Evolutionary conservation across 805 yeast species (phyloP).

Genomic region (Osmozyma mogii): DNA sequence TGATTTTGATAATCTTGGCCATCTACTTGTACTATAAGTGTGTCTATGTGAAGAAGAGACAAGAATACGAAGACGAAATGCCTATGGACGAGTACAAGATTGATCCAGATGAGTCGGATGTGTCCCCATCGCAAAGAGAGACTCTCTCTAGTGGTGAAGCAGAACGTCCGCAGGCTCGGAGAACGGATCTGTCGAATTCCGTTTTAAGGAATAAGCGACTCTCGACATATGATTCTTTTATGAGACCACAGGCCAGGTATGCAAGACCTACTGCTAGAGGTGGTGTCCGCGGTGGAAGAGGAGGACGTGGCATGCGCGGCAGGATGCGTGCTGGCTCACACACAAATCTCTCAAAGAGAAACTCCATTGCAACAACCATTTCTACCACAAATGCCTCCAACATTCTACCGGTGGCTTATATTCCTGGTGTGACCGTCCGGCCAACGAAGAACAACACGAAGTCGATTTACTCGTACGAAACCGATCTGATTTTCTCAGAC

Average conservation of each 20-base stretch:
- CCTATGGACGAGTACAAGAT: not conserved
- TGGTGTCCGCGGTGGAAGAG: slow-evolving; percentile 1
- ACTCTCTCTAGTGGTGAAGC: not conserved
- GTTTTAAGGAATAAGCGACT: slow-evolving; percentile 13
- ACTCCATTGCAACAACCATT: slow-evolving; percentile 52
- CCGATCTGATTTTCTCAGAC: slow-evolving; percentile 34
- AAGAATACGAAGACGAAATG: not conserved
- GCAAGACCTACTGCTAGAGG: slow-evolving; percentile 1
- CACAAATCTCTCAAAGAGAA: slow-evolving; percentile 15
- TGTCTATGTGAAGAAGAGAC: not conserved
- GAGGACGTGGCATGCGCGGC: not conserved
- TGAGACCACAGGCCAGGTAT: slow-evolving; percentile 27
- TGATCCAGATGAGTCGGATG: not conserved
- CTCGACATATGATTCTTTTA: slow-evolving; percentile 37
- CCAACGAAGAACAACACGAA: slow-evolving; percentile 38
- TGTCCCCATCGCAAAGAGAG: not conserved
- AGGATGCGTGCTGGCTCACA: slow-evolving; percentile 3
- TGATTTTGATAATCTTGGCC: not conserved
- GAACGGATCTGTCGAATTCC: not conserved
- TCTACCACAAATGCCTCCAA: slow-evolving; percentile 74
- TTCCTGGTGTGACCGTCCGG: slow-evolving; percentile 82
- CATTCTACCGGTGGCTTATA: slow-evolving; percentile 84
- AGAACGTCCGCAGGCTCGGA: not conserved
- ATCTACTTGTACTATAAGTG: not conserved
- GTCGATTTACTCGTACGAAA: slow-evolving; percentile 37